phyloP scores from a whole-genome alignment of 768 basidiomycete species.

The Suillus occidentalis region DNA sequence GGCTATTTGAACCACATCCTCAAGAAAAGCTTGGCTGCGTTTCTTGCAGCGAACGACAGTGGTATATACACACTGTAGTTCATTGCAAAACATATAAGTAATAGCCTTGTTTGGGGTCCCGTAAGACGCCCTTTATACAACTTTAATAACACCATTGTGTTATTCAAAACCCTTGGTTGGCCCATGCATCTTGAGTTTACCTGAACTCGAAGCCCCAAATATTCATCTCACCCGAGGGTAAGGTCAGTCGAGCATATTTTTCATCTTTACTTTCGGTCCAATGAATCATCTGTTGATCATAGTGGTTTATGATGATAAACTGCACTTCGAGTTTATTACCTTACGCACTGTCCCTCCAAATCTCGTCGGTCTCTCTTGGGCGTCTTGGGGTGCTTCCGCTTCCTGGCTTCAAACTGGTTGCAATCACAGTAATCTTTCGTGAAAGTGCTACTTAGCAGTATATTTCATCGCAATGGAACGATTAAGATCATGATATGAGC shows the following conservation, averaged over 20 bases:
- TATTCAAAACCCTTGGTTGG: background rate
- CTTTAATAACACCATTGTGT: background rate
- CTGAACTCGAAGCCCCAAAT: background rate
- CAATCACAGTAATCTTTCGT: background rate
- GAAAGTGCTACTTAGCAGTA: background rate
- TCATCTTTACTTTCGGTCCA: background rate
- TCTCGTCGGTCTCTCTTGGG: background rate
- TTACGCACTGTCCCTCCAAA: background rate
- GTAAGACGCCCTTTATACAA: background rate
- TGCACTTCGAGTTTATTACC: background rate
- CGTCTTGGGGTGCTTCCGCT: background rate
- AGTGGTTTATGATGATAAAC: background rate
- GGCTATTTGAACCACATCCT: background rate
- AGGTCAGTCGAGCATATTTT: background rate
- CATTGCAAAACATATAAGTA: background rate
- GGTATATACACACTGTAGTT: background rate
- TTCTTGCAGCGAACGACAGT: background rate
- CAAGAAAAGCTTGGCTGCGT: background rate
- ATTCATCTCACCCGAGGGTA: background rate
- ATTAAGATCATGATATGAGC: background rate
- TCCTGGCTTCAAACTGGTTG: background rate
- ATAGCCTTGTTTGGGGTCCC: background rate
- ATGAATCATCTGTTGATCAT: background rate
- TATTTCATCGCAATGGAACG: background rate
- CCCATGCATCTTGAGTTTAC: background rate